phyloP scores from a whole-genome alignment of 2,329 filamentous ascomycete genomes.

The Aspergillus quadrilineatus region DNA sequence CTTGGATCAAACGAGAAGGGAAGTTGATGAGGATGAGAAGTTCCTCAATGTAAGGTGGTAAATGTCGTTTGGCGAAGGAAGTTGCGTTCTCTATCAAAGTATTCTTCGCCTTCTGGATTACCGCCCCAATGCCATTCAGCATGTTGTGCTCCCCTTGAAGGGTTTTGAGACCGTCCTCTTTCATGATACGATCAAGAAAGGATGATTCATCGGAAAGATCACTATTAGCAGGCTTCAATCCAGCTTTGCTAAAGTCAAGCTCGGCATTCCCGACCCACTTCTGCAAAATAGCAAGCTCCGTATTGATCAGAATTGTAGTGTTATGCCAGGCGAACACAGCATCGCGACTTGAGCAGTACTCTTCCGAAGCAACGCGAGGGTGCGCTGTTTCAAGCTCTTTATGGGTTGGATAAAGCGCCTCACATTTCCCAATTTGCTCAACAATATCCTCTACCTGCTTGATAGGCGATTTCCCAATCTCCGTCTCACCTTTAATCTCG shows the following conservation, averaged over 20 bases:
- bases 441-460: slow-evolving; percentile 90
- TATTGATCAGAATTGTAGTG: slow-evolving; percentile 93
- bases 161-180: slow-evolving; percentile 91
- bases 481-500: slow-evolving; percentile 87
- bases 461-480: slow-evolving; percentile 81
- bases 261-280: slow-evolving; percentile 97
- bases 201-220: slow-evolving; percentile 85
- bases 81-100: slow-evolving; percentile 84
- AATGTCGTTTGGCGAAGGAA: slow-evolving; percentile 80
- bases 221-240: slow-evolving; percentile 65
- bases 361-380: slow-evolving; percentile 70
- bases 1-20: slow-evolving; percentile 89
- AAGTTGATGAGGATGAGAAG: slow-evolving; percentile 96
- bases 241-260: slow-evolving; percentile 80
- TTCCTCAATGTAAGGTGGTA: slow-evolving; percentile 96
- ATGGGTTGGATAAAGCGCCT: slow-evolving; percentile 80
- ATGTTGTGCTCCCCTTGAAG: slow-evolving; percentile 81
- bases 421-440: slow-evolving; percentile 83
- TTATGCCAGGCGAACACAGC: slow-evolving; percentile 96
- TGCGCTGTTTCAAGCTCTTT: slow-evolving; percentile 72
- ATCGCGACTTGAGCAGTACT: slow-evolving; percentile 80
- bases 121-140: slow-evolving; percentile 75
- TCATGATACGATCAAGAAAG: slow-evolving; percentile 90
- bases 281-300: slow-evolving; percentile 83
- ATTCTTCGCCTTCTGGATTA: slow-evolving; percentile 90